phyloP scores from a whole-genome alignment of 345 rosid genomes.

The Acer campestre region DNA sequence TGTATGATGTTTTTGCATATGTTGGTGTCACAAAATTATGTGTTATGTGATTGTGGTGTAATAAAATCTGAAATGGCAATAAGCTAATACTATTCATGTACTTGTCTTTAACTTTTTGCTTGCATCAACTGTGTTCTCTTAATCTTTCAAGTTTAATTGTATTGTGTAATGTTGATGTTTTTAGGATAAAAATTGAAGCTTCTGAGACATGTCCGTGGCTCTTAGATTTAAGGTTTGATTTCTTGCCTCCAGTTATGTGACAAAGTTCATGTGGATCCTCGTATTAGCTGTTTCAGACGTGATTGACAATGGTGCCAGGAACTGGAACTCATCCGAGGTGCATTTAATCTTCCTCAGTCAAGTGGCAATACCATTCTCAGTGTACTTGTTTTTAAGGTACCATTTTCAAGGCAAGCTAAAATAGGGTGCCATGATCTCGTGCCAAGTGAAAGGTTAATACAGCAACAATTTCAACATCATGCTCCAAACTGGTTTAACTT shows the following conservation, averaged over 20 bases:
- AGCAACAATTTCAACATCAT: too few species aligned
- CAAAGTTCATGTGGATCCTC: conserved; percentile 8
- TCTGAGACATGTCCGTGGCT: too few species aligned
- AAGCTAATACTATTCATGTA: neutral
- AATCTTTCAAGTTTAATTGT: neutral
- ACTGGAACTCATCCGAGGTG: neutral
- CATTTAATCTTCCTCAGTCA: neutral
- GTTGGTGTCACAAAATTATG: neutral
- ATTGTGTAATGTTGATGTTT: too few species aligned
- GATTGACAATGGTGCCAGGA: neutral
- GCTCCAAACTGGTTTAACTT: too few species aligned
- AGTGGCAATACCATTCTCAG: too few species aligned
- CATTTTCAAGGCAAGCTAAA: too few species aligned
- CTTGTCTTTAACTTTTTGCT: neutral
- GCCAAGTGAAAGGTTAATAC: too few species aligned
- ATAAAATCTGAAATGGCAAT: neutral
- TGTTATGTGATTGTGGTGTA: neutral
- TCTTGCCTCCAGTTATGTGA: neutral
- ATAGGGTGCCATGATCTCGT: too few species aligned
- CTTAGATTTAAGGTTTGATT: neutral
- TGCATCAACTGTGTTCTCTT: neutral
- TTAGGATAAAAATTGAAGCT: too few species aligned
- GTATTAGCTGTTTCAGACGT: neutral
- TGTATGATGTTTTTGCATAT: conserved; percentile 2
- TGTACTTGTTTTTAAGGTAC: too few species aligned